phyloP scores from a whole-genome alignment of 352 stramenopile species.

The Phytopythium kandeliae region DNA sequence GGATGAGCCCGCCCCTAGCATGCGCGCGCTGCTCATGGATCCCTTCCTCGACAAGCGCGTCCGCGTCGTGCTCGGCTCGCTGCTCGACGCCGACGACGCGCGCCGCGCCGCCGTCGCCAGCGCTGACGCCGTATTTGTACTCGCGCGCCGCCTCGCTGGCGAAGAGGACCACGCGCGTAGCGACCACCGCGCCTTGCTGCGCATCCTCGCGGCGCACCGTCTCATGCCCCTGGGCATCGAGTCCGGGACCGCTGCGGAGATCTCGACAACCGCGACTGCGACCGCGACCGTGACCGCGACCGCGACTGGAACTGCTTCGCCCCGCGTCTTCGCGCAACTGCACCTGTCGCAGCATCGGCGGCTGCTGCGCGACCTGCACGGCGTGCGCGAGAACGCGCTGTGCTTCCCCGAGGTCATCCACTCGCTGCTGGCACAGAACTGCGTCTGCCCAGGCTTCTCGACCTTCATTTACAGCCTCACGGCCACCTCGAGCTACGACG shows the following conservation, averaged over 20 bases:
- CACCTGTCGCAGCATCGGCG: conserved; percentile 71
- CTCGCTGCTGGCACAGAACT: conserved; percentile 82
- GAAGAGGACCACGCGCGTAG: conserved; percentile 66
- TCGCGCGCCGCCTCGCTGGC: conserved; percentile 44
- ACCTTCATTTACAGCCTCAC: conserved; percentile 87
- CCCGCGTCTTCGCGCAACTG: conserved; percentile 67
- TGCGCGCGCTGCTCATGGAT: conserved; percentile 73
- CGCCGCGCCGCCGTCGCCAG: conserved; percentile 55
- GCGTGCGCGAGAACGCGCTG: conserved; percentile 61
- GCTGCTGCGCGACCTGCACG: conserved; percentile 58
- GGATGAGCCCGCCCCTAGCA: conserved; percentile 64
- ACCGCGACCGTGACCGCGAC: no score
- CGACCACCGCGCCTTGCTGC: conserved; percentile 80
- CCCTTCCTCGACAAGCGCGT: conserved; percentile 84
- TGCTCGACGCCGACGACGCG: conserved; percentile 75
- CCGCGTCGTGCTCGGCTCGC: conserved; percentile 74
- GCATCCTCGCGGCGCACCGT: conserved; percentile 67
- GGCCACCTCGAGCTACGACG: conserved; percentile 65
- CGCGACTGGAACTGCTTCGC: no score
- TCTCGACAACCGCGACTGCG: no score
- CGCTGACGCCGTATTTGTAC: conserved; percentile 76
- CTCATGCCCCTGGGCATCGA: conserved; percentile 42
- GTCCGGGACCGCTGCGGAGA: no score
- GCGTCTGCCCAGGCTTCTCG: conserved; percentile 79
- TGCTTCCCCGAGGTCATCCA: conserved; percentile 79